Conservation (phyloP, 2,329 filamentous ascomycete genomes). For the Eurotiales sp. region DNA sequence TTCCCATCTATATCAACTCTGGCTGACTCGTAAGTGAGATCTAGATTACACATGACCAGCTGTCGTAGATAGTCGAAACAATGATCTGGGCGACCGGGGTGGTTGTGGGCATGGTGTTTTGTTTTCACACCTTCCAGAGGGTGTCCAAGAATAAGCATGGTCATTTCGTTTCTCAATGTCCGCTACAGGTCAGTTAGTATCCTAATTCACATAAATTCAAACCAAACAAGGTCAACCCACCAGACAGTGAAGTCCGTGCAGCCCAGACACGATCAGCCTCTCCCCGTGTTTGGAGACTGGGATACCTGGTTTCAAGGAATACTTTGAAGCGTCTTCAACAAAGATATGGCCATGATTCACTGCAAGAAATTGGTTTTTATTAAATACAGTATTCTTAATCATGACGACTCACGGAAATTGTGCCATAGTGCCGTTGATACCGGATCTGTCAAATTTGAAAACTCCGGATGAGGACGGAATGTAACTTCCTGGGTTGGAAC, state of each 20-base stretch:
- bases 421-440: background rate
- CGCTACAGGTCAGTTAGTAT: background rate
- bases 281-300: conserved; percentile 7
- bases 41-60: conserved; percentile 6
- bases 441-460: conserved; percentile 8
- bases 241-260: conserved; percentile 7
- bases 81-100: conserved; percentile 8
- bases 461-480: too few species aligned
- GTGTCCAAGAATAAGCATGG: conserved; percentile 8
- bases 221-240: background rate
- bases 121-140: conserved; percentile 1
- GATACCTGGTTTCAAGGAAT: conserved; percentile 6
- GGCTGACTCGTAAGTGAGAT: conserved; percentile 8
- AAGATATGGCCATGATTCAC: conserved; percentile 8
- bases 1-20: conserved; percentile 1
- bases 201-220: background rate
- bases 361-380: too few species aligned
- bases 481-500: too few species aligned
- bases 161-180: conserved; percentile 8
- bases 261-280: conserved; percentile 5
- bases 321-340: conserved; percentile 4
- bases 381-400: too few species aligned
- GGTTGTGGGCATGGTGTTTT: conserved; percentile 4
- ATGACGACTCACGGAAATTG: conserved; percentile 6
- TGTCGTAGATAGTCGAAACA: conserved; percentile 10